Conservation (phyloP, 2,329 filamentous ascomycete genomes). For the Triangularia verruculosa region DNA sequence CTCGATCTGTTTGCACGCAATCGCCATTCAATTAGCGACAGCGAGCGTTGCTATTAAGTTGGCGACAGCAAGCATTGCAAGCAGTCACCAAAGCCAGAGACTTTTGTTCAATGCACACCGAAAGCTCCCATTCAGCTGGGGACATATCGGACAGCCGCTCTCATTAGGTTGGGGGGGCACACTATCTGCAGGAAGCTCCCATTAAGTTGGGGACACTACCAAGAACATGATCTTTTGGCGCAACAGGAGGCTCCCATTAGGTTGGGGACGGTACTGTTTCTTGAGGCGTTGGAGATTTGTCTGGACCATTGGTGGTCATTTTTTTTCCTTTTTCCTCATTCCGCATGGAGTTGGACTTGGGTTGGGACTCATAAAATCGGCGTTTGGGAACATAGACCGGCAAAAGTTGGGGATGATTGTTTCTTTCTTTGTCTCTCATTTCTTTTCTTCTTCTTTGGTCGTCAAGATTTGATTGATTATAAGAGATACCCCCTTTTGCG, state of each 20-base stretch:
- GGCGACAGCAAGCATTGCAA: not conserved
- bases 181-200: not conserved
- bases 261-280: not conserved
- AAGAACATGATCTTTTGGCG: not conserved
- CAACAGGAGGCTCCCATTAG: not conserved
- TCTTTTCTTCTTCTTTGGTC: conserved; percentile 2
- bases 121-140: not conserved
- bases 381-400: not conserved
- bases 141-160: not conserved
- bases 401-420: not conserved
- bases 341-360: not conserved
- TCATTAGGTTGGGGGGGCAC: not conserved
- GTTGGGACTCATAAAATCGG: not conserved
- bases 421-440: not conserved
- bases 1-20: conserved; percentile 7
- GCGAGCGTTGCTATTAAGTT: not conserved
- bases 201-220: conserved; percentile 1
- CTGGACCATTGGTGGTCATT: not conserved
- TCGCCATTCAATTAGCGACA: conserved; percentile 7
- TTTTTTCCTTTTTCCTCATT: not conserved
- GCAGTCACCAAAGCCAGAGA: not conserved
- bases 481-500: conserved; percentile 21
- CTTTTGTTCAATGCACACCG: not conserved
- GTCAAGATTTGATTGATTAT: not conserved
- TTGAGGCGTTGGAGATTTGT: not conserved